phyloP scores from a whole-genome alignment of 345 rosid genomes.

The Camelina laxa region DNA sequence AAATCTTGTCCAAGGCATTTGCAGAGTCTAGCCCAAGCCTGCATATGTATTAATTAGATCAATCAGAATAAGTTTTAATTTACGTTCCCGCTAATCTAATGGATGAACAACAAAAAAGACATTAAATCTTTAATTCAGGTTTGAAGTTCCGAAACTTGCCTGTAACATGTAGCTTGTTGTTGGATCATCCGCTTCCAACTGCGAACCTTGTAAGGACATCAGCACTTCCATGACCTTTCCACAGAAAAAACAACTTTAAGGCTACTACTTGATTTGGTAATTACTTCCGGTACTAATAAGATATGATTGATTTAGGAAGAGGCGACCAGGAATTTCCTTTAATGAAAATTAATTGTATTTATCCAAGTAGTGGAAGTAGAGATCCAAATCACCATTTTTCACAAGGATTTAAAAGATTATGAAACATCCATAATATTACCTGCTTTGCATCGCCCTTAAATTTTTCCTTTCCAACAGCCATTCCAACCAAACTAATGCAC shows the following conservation, averaged over 20 bases:
- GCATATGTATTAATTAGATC: slow-evolving; percentile 26
- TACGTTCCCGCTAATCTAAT: background rate
- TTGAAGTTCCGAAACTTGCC: slow-evolving; percentile 42
- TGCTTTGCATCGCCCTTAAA: slow-evolving; percentile 74
- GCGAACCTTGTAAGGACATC: slow-evolving; percentile 71
- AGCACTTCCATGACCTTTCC: slow-evolving; percentile 75
- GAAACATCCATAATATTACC: slow-evolving; percentile 45
- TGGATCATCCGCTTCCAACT: slow-evolving; percentile 75
- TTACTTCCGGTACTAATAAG: background rate
- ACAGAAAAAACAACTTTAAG: slow-evolving; percentile 26
- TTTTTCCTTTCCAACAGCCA: slow-evolving; percentile 83
- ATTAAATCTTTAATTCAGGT: background rate
- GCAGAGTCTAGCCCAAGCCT: slow-evolving; percentile 90
- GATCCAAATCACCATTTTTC: background rate
- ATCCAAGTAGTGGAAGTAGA: background rate
- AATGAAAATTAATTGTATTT: background rate
- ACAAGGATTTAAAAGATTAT: slow-evolving; percentile 1
- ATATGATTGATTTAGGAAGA: background rate
- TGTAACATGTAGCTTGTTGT: slow-evolving; percentile 84
- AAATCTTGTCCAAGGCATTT: slow-evolving; percentile 81
- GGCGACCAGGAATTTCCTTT: background rate
- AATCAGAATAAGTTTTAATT: background rate
- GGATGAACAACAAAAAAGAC: background rate
- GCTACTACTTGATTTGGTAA: background rate
- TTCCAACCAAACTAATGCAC: slow-evolving; percentile 77